Evolutionary conservation across 805 yeast genomes (phyloP), one percentile per base, ranked within the genome.

Genomic region (Candida alai): DNA sequence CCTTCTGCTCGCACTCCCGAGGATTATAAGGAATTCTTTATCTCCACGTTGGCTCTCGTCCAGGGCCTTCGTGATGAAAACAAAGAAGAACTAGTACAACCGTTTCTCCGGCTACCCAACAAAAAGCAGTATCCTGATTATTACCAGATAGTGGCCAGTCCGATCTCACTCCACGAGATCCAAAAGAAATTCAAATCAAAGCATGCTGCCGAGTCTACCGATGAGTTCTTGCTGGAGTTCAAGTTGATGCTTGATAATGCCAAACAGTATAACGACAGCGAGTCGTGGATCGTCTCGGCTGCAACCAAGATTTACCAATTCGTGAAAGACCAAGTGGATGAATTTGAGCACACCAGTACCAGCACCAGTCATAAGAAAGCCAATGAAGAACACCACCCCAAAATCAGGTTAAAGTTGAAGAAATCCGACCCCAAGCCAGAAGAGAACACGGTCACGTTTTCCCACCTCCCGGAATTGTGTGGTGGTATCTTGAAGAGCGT

Each of bases 221-320:
- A 45, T 2, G 62, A 54, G 33, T 60, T 63, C 37, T 30, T 60
- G 28, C 56, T 32, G 10, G 71, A 65, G 42, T 63, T 66, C 46
- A 47, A 53, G 39, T 48, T 55, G 31, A 45, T 66, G 36, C 43
- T 56, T 19, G 65, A 59, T 37, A 66, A 66, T 40, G 71, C 73
- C 7, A 50, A 51, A 25, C 50, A 50, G 24, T 66, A 63, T 48
- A 66, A 66, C 44, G 68, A 62, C 41, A 65, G 69, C 2, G 61
- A 54, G 13, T 62, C 69, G 6, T 63, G 76, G 51, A 80, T 87
- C 34, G 90, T 84, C 1, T 65, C 64, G 28, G 84, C 83, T 52
- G 80, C 94, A 2, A 53, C 58, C 11, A 66, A 63, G 37, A 72
- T 86, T 30, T 65, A 65, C 31, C 70, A 75, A 16, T 75, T 71